Evolutionary conservation across 2,329 filamentous ascomycete species (phyloP).

Genomic region (Aureobasidium namibiae): DNA sequence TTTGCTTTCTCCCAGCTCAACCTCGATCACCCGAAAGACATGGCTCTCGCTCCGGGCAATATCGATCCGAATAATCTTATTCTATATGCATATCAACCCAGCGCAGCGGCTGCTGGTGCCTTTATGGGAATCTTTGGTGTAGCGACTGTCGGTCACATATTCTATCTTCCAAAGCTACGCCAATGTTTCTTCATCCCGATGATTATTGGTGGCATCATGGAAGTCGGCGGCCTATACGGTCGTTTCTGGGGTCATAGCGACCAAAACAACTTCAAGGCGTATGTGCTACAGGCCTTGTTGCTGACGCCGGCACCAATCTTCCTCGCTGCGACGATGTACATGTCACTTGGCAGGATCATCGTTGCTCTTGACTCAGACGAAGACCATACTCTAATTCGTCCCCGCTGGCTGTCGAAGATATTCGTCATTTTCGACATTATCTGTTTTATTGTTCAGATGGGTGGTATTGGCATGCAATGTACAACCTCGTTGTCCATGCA

Average conservation of each 20-base stretch:
- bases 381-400: constrained; percentile 34
- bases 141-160: constrained; percentile 23
- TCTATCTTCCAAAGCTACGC: constrained; percentile 25
- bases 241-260: constrained; percentile 31
- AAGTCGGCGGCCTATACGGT: constrained; percentile 34
- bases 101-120: constrained; percentile 27
- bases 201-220: constrained; percentile 30
- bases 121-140: constrained; percentile 30
- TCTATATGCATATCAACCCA: constrained; percentile 29
- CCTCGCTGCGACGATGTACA: constrained; percentile 41
- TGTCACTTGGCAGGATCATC: constrained; percentile 36
- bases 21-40: not conserved
- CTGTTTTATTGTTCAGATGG: constrained; percentile 43
- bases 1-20: not conserved
- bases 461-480: constrained; percentile 27
- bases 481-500: not conserved
- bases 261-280: constrained; percentile 30
- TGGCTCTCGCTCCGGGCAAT: constrained; percentile 4
- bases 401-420: constrained; percentile 42
- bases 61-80: not conserved
- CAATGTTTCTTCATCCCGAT: constrained; percentile 32
- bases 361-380: constrained; percentile 14
- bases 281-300: constrained; percentile 34
- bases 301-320: constrained; percentile 38
- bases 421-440: constrained; percentile 49